These are phyloP conservation scores for Cystobasidiaceae sp. DNA, from an alignment of 1,284 basidiomycete genomes.

Conservation along the genomic window DNA sequence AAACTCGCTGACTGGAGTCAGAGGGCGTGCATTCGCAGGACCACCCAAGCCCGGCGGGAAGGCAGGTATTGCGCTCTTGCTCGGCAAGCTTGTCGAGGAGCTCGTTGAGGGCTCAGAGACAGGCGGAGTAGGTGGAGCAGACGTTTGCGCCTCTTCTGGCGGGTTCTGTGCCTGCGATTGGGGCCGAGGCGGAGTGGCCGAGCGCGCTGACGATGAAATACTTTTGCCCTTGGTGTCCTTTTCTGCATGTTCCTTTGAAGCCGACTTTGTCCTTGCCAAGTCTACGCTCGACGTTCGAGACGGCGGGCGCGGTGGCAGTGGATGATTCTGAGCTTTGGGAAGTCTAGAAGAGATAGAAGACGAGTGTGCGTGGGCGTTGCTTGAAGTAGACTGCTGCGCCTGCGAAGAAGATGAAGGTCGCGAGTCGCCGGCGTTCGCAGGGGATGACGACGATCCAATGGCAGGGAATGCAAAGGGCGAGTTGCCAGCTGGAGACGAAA, in stretches of 20 bases:
- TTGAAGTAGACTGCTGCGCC: too few relatives aligned
- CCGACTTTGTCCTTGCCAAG: background rate
- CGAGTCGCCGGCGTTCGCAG: background rate
- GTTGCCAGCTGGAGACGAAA: too few relatives aligned
- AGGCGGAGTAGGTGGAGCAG: slow-evolving; percentile 3
- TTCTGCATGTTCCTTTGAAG: slow-evolving; percentile 5
- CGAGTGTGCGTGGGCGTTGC: slow-evolving; percentile 11
- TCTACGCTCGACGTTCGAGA: background rate
- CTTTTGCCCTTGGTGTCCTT: background rate
- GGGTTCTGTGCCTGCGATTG: background rate
- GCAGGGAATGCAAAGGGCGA: background rate
- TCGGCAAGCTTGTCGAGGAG: background rate
- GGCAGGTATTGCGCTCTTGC: background rate
- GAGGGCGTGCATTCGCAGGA: slow-evolving; percentile 4
- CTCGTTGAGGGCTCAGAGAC: background rate
- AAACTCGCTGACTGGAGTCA: slow-evolving; percentile 28
- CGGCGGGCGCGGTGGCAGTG: slow-evolving; percentile 15
- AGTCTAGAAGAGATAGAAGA: slow-evolving; percentile 29
- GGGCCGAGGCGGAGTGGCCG: background rate
- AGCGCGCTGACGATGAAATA: background rate
- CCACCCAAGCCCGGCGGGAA: background rate
- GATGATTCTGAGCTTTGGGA: slow-evolving; percentile 29
- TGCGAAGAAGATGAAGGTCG: background rate
- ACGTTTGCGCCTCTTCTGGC: background rate
- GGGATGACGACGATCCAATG: background rate